Conservation (phyloP, 371 early-diverging fungal species). For the Vittaforma corneae region DNA sequence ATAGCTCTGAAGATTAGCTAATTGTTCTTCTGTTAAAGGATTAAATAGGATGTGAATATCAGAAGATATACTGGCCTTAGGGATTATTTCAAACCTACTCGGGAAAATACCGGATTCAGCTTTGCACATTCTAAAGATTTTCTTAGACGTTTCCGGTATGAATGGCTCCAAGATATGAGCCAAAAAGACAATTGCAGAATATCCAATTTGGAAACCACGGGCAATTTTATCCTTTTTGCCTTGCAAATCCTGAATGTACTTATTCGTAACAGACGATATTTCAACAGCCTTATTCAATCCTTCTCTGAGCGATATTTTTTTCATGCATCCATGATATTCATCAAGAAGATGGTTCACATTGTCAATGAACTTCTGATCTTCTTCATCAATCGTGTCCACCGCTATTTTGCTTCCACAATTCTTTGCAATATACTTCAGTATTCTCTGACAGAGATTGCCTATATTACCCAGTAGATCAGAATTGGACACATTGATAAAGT, state of each 20-base stretch:
- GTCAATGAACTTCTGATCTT: conserved; percentile 61
- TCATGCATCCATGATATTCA: conserved; percentile 69
- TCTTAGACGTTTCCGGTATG: conserved; percentile 68
- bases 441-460: conserved; percentile 95
- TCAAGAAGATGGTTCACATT: conserved; percentile 69
- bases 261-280: conserved; percentile 81
- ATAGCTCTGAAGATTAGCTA: conserved; percentile 11
- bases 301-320: conserved; percentile 69
- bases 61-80: conserved; percentile 1
- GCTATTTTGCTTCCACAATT: conserved; percentile 58
- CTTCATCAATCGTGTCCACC: conserved; percentile 53
- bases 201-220: conserved; percentile 68
- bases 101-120: background rate
- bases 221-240: conserved; percentile 71
- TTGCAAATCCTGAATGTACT: conserved; percentile 67
- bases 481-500: conserved; percentile 82
- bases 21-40: conserved; percentile 9
- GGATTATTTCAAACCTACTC: conserved; percentile 10
- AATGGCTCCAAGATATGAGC: conserved; percentile 75
- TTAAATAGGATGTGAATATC: conserved; percentile 22
- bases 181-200: conserved; percentile 75
- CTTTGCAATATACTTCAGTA: conserved; percentile 68
- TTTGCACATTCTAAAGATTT: conserved; percentile 30
- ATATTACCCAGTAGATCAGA: conserved; percentile 84
- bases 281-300: conserved; percentile 77